Base-by-base conservation (phyloP, 352 stramenopile genomes). In the Aphanomyces astaci region DNA sequence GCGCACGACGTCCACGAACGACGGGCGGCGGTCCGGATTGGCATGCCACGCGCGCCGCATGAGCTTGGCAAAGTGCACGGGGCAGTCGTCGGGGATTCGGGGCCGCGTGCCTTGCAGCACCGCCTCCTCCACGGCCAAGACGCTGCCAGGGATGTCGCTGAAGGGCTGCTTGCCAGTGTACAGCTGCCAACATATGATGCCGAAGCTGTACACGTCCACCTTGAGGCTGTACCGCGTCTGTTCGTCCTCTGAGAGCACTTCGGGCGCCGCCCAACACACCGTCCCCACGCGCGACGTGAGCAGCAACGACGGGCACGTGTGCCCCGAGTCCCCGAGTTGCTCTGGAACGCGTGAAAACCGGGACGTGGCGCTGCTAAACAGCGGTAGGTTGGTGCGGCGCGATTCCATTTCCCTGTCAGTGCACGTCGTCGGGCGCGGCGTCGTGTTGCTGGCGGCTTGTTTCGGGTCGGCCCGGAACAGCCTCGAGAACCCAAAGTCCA, bases 191-290 rank as follows among this genome's bases (percentile, higher is more conserved):
- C 82, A 92, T 63, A 90, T 89, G 71, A 92, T 84, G 24, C 80
- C 84, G 70, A 92, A 92, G 73, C 84, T 92, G 64, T 92, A 92
- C 24, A 92, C 84, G 73, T 92, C 84, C 31, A 92, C 84, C 66
- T 92, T 92, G 46, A 92, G 71, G 33, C 82, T 90, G 72, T 92
- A 92, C 32, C 84, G 78, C 0, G 80, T 82, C 49, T 73, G 86
- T 24, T 76, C 75, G 49, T 88, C 82, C 46, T 92, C 82, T 52
- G 88, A 79, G 13, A 92, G 65, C 17, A 90, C 80, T 64, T 92
- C 84, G 0, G 84, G 84, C 3, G 84, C 76, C 71, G 84, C 84
- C 84, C 84, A 92, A 56, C 84, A 92, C 7, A 83, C 84, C 31
- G 80, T 92, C 36, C 84, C 84, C 59, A 92, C 88, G 54, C 89